Percentiles rank a stretch among this genome's conserved stretches.
These are phyloP conservation scores for Teratosphaeria gauchensis DNA, from an alignment of 2,329 filamentous ascomycete species.

Conservation along the genomic window DNA sequence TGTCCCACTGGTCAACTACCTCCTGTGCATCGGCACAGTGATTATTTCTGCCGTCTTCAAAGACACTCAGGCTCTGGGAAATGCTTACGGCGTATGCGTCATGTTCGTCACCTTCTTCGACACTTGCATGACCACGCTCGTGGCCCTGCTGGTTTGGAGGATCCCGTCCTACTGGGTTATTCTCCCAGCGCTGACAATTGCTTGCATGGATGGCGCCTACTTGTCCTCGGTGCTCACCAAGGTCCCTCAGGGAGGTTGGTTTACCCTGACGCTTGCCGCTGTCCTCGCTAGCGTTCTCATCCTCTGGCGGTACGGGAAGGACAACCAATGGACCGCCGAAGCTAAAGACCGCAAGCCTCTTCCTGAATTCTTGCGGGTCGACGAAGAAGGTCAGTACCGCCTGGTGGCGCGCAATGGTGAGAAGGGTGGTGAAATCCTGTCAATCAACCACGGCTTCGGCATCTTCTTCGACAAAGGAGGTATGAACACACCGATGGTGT, in stretches of 20 bases:
- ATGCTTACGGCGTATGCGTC: conserved; percentile 54
- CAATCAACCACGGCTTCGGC: conserved; percentile 45
- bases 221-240: conserved; percentile 62
- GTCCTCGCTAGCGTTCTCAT: conserved; percentile 57
- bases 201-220: conserved; percentile 58
- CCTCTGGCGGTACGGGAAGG: conserved; percentile 71
- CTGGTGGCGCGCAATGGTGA: conserved; percentile 4
- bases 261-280: conserved; percentile 57
- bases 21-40: conserved; percentile 67
- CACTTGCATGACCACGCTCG: conserved; percentile 63
- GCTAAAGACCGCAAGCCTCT: conserved; percentile 49
- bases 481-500: conserved; percentile 54
- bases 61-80: conserved; percentile 33
- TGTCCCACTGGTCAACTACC: conserved; percentile 66
- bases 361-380: conserved; percentile 33
- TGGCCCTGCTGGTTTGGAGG: conserved; percentile 64
- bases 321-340: conserved; percentile 66
- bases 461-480: conserved; percentile 75
- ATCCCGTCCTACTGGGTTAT: conserved; percentile 51
- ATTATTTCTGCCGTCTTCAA: conserved; percentile 57
- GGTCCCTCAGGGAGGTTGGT: conserved; percentile 68
- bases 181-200: conserved; percentile 53
- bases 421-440: conserved; percentile 29
- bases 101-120: conserved; percentile 72
- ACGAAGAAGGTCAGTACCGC: conserved; percentile 19